Evolutionary conservation across 306 rosid genomes (phyloP).

Genomic region (Elaeagnus macrophylla): DNA sequence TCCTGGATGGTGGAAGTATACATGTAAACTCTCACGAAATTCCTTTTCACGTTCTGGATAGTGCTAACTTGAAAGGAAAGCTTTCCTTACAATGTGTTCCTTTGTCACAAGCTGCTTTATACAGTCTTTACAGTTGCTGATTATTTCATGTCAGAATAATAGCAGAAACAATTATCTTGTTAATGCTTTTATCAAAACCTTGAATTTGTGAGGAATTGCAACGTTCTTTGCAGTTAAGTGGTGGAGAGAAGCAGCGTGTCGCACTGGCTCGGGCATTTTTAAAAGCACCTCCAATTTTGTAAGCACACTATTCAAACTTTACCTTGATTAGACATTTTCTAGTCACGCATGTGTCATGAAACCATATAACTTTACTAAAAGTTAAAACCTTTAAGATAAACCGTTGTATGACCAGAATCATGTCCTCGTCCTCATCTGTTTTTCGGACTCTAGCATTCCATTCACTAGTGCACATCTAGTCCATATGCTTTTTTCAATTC

Average conservation of each 20-base stretch:
- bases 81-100: too few species aligned
- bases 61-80: neutral
- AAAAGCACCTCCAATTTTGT: slow-evolving; percentile 90
- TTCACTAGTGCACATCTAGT: too few species aligned
- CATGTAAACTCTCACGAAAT: neutral
- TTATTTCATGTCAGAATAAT: neutral
- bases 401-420: too few species aligned
- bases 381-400: too few species aligned
- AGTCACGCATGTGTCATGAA: neutral
- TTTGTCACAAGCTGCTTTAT: neutral
- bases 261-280: slow-evolving; percentile 93
- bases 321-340: slow-evolving; percentile 8
- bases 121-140: neutral
- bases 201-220: slow-evolving; percentile 15
- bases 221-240: slow-evolving; percentile 62
- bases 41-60: neutral
- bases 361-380: neutral
- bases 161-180: neutral
- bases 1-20: neutral
- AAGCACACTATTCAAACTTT: slow-evolving; percentile 21
- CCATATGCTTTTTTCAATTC: too few species aligned
- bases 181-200: slow-evolving; percentile 1
- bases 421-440: too few species aligned
- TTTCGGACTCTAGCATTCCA: too few species aligned
- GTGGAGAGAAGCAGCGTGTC: slow-evolving; percentile 98